Base-by-base conservation (phyloP, 768 basidiomycete species). In the Podaxis sp. region DNA sequence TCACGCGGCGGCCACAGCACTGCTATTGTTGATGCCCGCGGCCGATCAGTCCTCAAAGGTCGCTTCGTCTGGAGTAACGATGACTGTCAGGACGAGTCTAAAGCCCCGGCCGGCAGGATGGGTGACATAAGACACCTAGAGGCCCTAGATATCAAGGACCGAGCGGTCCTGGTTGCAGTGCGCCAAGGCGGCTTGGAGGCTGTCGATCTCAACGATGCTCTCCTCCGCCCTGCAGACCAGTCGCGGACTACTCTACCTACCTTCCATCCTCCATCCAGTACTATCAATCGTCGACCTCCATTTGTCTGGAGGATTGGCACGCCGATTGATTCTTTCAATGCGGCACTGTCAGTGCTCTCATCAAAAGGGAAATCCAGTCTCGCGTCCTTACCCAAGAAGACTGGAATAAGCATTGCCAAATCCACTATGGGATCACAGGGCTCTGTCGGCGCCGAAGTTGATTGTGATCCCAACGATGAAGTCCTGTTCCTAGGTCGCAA, bases 1-100 rank as follows among this genome's bases (percentile, higher is more conserved):
- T 90, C 91, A 10, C 87, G 93, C n/a, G 93, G 93, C 22, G 93
- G 93, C 0, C 91, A 93, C 69, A 95, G 92, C 68, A 95, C 93
- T 0, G 81, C 90, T 4, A 91, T 95, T 57, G 93, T 95, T 17
- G 93, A 95, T 70, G 84, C 88, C n/a, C 84, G 91, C 20, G 93
- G 93, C 46, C 78, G 91, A 58, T 91, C 93, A 12, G 93, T 95
- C 10, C 81, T 95, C 11, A 90, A 93, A 66, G 88, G 88, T 38
- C 84, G 87, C 56, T 87, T 95, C 66, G 17, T 90, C 62, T 95
- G 93, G 93, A 93, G 87, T 62, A 71, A 78, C 1, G 91, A 93
- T 54, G 86, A 86, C 12, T 75, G 77, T 13, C 82, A 86, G 24
- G 78, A 80, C 22, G 68, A 76, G 2, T 78, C 75, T 48, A 33